Base-by-base conservation (phyloP, 257 asterid species). In the Haberlea rhodopensis region DNA sequence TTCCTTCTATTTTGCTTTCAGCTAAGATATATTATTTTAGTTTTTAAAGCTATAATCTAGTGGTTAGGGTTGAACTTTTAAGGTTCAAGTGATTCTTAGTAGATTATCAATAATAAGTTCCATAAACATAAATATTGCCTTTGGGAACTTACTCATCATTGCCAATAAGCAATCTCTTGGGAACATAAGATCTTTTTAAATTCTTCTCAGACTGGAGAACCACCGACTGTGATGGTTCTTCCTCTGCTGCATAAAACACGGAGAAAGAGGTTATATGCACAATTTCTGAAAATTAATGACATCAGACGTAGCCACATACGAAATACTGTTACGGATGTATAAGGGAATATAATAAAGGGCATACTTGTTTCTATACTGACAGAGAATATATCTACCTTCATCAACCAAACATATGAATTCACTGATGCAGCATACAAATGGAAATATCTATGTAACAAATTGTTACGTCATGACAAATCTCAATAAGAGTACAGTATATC, bases 141-240 rank as follows among this genome's bases (percentile, higher is more conserved):
- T 48, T 59, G 49, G 51, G 71, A 67, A 86, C 99, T 78, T 84
- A 92, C 99, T 90, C 92, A 63, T 90, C 90, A 64, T 81, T 87
- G 71, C 92, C 94, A 68, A 94, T 84, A 53, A 84, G 76, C 52
- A 90, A 73, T 82, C 96, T 87, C 71, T 80, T 87, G 57, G 97
- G 97, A 53, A 87, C 73, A 75, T 75, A 89, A 57, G 84, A 74
- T 81, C 74, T 81, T 76, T 80, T 84, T 28, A 73, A 64, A 24
- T 68, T 81, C 71, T 80, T 83, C 71, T 70, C 82, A 68, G 85
- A 26, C 25, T 76, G 78, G 58, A 57, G 70, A 58, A 45, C 71
- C 52, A 46, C 81, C 15, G 77, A 73, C 59, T 73, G 56, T 20
- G 82, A 71, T 40, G 83, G 60, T 72, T 77, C 87, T 59, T 82